Percentiles rank a stretch among this genome's conserved stretches.
These are phyloP conservation scores for Botryotinia narcissicola DNA, from an alignment of 2,329 filamentous ascomycete species.

Conservation along the genomic window DNA sequence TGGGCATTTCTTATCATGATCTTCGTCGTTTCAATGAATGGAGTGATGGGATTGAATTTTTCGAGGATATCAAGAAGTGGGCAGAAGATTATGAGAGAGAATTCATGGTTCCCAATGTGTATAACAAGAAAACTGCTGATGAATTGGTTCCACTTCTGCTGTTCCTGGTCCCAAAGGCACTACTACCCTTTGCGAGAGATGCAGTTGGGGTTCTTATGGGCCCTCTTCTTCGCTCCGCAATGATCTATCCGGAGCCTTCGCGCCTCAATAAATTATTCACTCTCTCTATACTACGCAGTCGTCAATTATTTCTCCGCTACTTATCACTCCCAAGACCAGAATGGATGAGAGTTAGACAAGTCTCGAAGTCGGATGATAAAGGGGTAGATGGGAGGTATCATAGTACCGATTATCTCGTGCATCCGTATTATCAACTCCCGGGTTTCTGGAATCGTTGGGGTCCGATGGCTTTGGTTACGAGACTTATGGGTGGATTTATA, in stretches of 20 bases:
- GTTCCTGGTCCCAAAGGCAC: conserved; percentile 49
- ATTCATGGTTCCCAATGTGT: conserved; percentile 53
- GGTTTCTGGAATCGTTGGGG: conserved; percentile 63
- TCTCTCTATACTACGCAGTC: conserved; percentile 48
- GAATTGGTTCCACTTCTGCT: conserved; percentile 61
- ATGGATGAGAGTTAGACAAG: conserved; percentile 40
- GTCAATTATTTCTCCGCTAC: conserved; percentile 56
- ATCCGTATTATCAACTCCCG: conserved; percentile 63
- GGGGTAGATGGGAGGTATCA: conserved; percentile 51
- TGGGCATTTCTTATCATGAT: conserved; percentile 56
- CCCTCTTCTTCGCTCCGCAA: conserved; percentile 60
- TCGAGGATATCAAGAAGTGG: conserved; percentile 49
- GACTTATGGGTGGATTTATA: conserved; percentile 46
- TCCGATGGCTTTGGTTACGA: conserved; percentile 50
- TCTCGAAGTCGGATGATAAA: conserved; percentile 48
- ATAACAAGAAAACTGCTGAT: conserved; percentile 53
- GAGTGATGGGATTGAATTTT: conserved; percentile 52
- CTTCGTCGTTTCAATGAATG: conserved; percentile 37
- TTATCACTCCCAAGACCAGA: conserved; percentile 55
- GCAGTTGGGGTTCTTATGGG: conserved; percentile 61
- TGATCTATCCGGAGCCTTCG: conserved; percentile 51
- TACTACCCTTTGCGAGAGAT: conserved; percentile 49
- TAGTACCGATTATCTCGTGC: conserved; percentile 53
- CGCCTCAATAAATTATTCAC: conserved; percentile 43
- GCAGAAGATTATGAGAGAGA: conserved; percentile 56